These are phyloP conservation scores for Ganoderma boninense DNA, from an alignment of 1,284 basidiomycete genomes.

Conservation along the genomic window DNA sequence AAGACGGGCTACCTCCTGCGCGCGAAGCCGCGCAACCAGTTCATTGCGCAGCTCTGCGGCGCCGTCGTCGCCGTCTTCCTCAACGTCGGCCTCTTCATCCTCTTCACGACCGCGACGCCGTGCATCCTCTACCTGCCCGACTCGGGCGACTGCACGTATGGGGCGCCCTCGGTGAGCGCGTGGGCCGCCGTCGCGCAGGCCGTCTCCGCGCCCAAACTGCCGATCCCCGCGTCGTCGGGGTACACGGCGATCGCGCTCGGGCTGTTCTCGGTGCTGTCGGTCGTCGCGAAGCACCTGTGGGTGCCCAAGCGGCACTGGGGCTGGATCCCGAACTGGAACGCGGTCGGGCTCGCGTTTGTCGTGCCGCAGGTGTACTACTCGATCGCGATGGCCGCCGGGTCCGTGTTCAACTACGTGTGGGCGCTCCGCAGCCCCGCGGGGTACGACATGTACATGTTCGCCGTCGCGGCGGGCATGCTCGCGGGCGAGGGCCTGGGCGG, in stretches of 20 bases:
- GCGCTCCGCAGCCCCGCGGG: conserved; percentile 50
- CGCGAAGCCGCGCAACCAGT: conserved; percentile 73
- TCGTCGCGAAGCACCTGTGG: conserved; percentile 58
- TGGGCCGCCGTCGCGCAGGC: conserved; percentile 73
- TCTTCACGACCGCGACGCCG: conserved; percentile 72
- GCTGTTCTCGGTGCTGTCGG: conserved; percentile 54
- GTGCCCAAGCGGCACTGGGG: conserved; percentile 63
- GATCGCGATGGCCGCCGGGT: conserved; percentile 60
- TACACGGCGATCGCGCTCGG: conserved; percentile 69
- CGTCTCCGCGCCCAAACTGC: conserved; percentile 55
- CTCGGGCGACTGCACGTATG: conserved; percentile 57
- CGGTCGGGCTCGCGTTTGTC: conserved; percentile 56
- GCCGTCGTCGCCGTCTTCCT: conserved; percentile 67
- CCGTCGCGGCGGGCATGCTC: conserved; percentile 65
- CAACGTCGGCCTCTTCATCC: conserved; percentile 63
- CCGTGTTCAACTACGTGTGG: conserved; percentile 59
- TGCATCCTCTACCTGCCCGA: conserved; percentile 58
- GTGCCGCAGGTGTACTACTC: conserved; percentile 41
- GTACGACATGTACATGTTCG: conserved; percentile 70
- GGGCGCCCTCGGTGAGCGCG: conserved; percentile 65
- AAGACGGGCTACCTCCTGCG: conserved; percentile 78
- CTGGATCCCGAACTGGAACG: conserved; percentile 74
- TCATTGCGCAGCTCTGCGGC: conserved; percentile 67
- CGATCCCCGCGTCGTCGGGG: conserved; percentile 66
- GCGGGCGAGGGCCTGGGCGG: conserved; percentile 78